Evolutionary conservation across 2,329 filamentous ascomycete species (phyloP).

Genomic region (Teratosphaeria epicoccoides): DNA sequence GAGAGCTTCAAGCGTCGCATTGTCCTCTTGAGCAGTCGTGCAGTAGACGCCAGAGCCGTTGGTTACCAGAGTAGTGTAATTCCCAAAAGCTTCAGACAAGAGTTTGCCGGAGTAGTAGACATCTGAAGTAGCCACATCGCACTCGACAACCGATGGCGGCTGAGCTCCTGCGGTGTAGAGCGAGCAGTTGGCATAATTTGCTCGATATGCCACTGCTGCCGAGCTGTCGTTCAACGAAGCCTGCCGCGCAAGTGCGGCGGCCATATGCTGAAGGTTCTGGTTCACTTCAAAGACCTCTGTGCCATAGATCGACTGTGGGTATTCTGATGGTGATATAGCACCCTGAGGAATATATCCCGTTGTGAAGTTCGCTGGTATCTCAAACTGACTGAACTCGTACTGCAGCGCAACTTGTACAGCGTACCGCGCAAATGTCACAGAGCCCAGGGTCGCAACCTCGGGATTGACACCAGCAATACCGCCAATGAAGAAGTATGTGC

Average conservation of each 20-base stretch:
- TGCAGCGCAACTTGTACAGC: constrained; percentile 65
- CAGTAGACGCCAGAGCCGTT: constrained; percentile 60
- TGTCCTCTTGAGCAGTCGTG: constrained; percentile 63
- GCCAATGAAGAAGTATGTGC: constrained; percentile 60
- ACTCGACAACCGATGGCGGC: constrained; percentile 49
- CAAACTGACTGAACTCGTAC: constrained; percentile 62
- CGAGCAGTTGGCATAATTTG: constrained; percentile 21
- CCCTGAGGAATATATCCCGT: constrained; percentile 62
- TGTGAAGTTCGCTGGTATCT: constrained; percentile 53
- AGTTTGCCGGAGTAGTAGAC: constrained; percentile 58
- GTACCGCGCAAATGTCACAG: constrained; percentile 58
- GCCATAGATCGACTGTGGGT: constrained; percentile 30
- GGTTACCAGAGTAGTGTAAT: constrained; percentile 53
- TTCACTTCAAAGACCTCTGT: constrained; percentile 36
- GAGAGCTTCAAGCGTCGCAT: constrained; percentile 56
- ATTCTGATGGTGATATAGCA: constrained; percentile 38
- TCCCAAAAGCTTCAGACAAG: constrained; percentile 54
- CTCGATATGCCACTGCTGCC: constrained; percentile 28
- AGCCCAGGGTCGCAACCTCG: constrained; percentile 52
- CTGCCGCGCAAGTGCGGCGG: constrained; percentile 25
- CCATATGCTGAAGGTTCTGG: constrained; percentile 26
- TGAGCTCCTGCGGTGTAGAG: constrained; percentile 34
- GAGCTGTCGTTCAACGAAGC: constrained; percentile 29
- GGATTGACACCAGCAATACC: constrained; percentile 70
- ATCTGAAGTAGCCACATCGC: constrained; percentile 60